A percentile compares a stretch with the other conserved stretches of the same genome.
phyloP scores from a whole-genome alignment of 352 stramenopile genomes.

The Poterioochromonas sp. region DNA sequence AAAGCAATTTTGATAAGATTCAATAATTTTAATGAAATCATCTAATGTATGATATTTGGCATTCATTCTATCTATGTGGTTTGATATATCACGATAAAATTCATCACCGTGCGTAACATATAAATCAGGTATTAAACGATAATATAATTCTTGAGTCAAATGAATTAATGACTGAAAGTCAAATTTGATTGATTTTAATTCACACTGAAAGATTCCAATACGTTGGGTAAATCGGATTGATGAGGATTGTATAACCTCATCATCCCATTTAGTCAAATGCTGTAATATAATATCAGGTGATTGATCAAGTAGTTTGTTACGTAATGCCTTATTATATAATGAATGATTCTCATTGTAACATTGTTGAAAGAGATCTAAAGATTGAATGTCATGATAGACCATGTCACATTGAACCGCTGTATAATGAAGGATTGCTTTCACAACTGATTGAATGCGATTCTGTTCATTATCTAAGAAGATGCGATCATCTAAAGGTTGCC shows the following conservation, averaged over 20 bases:
- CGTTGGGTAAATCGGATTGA: neutral
- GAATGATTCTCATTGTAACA: neutral
- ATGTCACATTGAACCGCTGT: neutral
- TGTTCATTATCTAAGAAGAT: neutral
- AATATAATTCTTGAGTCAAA: neutral
- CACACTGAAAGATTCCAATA: neutral
- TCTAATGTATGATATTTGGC: neutral
- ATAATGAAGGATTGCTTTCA: neutral
- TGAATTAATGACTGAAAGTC: neutral
- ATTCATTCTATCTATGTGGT: neutral
- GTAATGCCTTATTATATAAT: neutral
- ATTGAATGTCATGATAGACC: neutral
- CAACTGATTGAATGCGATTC: neutral
- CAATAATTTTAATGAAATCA: neutral
- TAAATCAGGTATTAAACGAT: neutral
- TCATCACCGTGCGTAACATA: neutral
- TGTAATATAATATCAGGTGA: neutral
- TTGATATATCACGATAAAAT: neutral
- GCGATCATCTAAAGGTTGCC: neutral
- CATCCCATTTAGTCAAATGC: neutral
- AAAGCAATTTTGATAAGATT: neutral
- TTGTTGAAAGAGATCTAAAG: neutral
- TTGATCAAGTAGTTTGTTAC: neutral
- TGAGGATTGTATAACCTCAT: neutral
- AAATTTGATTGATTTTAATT: neutral